These are phyloP conservation scores for Pythium brachiatum DNA, from an alignment of 352 stramenopile genomes.

Conservation along the genomic window DNA sequence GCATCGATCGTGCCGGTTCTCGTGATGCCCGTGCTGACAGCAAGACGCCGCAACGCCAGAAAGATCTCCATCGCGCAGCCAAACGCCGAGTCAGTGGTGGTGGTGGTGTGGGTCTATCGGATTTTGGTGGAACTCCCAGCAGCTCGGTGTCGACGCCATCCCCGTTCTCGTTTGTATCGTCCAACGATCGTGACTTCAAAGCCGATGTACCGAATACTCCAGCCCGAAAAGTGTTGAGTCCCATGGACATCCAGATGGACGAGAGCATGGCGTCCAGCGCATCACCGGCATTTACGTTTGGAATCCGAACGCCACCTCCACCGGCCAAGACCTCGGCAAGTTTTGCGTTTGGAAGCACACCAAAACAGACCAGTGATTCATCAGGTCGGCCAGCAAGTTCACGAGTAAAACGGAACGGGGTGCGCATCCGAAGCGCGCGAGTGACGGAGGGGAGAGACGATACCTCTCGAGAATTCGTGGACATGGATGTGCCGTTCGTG, in stretches of 20 bases:
- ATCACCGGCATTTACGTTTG: constrained; percentile 6
- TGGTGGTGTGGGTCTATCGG: neutral
- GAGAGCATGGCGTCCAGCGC: neutral
- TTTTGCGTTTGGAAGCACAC: constrained; percentile 1
- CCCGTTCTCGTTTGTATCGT: constrained; percentile 8
- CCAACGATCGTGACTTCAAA: neutral
- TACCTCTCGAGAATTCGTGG: neutral
- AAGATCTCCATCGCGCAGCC: constrained; percentile 28
- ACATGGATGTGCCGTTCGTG: neutral
- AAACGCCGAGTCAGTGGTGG: constrained; percentile 22
- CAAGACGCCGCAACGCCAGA: constrained; percentile 23
- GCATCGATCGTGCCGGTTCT: neutral
- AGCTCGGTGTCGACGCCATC: constrained; percentile 3
- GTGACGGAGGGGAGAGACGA: neutral
- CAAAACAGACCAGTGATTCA: neutral
- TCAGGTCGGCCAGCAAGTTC: neutral
- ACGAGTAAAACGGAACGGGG: neutral
- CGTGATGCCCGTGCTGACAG: neutral
- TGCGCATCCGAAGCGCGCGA: neutral
- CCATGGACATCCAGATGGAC: constrained; percentile 30
- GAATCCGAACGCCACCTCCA: neutral
- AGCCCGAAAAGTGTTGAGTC: constrained; percentile 9
- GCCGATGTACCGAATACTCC: neutral
- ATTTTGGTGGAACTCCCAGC: constrained; percentile 7
- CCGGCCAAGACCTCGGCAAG: neutral